Evolutionary conservation across 2,329 filamentous ascomycete species (phyloP), one percentile per base, ranked within the genome.

Genomic region (Fusarium graminum): DNA sequence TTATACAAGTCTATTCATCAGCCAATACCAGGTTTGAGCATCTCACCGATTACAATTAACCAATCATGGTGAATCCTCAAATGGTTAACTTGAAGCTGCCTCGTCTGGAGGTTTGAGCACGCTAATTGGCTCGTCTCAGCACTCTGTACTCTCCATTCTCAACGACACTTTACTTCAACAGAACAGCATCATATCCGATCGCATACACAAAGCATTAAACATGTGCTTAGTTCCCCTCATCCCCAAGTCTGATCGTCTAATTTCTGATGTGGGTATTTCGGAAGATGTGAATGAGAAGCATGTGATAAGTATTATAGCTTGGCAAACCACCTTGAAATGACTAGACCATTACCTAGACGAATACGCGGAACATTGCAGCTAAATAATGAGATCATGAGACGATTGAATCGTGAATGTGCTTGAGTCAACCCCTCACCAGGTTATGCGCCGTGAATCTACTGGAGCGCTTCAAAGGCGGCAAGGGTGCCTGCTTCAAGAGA

Each of bases 371-470:
- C 22, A 4, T 22, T 22, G 22, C 22, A 36, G 26, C 17, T 17
- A 34, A 7, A 14, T 19, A 26, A n/a, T n/a, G 10, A 13, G 14
- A 22, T 40, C 26, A 29, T 34, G 39, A 7, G 41, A 44, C 49
- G 59, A 49, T 38, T 12, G 11, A 34, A n/a, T n/a, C 32, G 13
- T 16, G 32, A 16, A 51, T 28, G 28, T 34, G 8, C 16, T 26
- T 28, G 41, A 43, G 40, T 49, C 32, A 36, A 32, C 46, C 64
- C 63, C 59, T 67, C 58, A 54, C 54, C 12, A 12, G 34, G 16
- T 68, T 67, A 68, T 56, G 64, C 64, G 64, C 64, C 34, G 22
- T 28, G 39, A 38, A 50, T 40, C 60, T 19, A 67, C 54, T 67
- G 64, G 64, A 68, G 64, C 64, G 54, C 64, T 65, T 67, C 59